Conservation (phyloP, 2,329 filamentous ascomycete genomes). For the Neoarthrinium moseri region DNA sequence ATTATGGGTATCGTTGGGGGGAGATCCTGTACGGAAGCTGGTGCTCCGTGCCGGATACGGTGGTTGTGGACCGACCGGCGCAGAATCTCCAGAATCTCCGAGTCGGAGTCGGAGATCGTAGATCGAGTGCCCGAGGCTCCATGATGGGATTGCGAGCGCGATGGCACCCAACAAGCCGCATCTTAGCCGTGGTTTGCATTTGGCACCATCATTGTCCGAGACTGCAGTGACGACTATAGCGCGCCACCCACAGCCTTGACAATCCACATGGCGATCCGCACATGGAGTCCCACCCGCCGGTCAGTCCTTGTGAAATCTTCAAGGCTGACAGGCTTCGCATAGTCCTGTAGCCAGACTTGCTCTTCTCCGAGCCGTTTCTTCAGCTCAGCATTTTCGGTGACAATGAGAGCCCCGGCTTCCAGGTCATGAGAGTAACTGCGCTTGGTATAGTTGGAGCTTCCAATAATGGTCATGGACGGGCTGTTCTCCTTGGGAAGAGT, state of each 20-base stretch:
- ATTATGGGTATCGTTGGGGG: not conserved
- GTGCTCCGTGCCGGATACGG: conserved; percentile 1
- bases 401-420: conserved; percentile 82
- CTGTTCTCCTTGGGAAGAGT: conserved; percentile 64
- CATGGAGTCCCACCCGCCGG: conserved; percentile 79
- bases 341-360: conserved; percentile 74
- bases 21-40: not conserved
- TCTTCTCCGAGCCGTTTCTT: conserved; percentile 75
- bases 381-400: conserved; percentile 73
- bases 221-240: conserved; percentile 47
- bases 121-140: too few relatives aligned
- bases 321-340: conserved; percentile 66
- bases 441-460: conserved; percentile 94
- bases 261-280: conserved; percentile 91
- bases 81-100: too few relatives aligned
- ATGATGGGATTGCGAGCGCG: too few relatives aligned
- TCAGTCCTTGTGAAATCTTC: conserved; percentile 82
- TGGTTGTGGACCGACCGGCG: too few relatives aligned
- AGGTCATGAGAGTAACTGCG: conserved; percentile 89
- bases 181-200: not conserved
- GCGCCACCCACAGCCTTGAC: conserved; percentile 83
- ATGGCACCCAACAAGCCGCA: not conserved
- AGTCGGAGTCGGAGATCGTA: too few relatives aligned
- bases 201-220: not conserved
- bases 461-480: conserved; percentile 79